phyloP scores from a whole-genome alignment of 768 basidiomycete genomes.

The Suillus ampliporus region DNA sequence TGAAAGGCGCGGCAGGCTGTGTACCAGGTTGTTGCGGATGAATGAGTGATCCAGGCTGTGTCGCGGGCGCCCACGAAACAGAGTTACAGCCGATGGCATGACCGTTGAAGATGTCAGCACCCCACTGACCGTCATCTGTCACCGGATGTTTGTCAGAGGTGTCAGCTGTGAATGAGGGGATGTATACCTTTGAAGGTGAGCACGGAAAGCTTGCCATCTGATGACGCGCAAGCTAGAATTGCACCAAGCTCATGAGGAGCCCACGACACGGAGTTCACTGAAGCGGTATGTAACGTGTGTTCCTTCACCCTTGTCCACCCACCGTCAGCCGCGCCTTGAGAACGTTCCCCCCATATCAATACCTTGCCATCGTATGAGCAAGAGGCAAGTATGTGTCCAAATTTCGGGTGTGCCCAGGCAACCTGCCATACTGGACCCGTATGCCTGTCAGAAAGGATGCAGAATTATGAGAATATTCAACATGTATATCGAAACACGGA shows the following conservation, averaged over 20 bases:
- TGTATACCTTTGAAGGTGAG: conserved; percentile 94
- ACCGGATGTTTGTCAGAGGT: too few relatives aligned
- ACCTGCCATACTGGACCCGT: conserved; percentile 99
- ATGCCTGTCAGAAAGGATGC: conserved; percentile 59
- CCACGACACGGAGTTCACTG: conserved; percentile 98
- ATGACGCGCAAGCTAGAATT: conserved; percentile 95
- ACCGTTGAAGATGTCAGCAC: conserved; percentile 92
- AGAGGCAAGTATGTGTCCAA: conserved; percentile 95
- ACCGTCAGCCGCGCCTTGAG: conserved; percentile 51
- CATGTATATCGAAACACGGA: conserved; percentile 39
- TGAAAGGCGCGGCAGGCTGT: conserved; percentile 58
- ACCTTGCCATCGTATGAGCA: conserved; percentile 99
- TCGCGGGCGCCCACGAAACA: conserved; percentile 96
- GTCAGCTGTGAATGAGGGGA: background rate
- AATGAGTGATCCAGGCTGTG: conserved; percentile 84
- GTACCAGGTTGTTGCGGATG: conserved; percentile 60
- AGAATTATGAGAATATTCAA: background rate
- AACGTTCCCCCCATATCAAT: conserved; percentile 96
- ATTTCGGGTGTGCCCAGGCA: conserved; percentile 98
- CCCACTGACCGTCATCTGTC: conserved; percentile 95
- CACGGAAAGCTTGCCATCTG: conserved; percentile 96
- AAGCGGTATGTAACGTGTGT: conserved; percentile 91
- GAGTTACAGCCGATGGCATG: conserved; percentile 98
- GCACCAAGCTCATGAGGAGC: conserved; percentile 98
- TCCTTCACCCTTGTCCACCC: conserved; percentile 96